Base-by-base conservation (phyloP, 2,329 filamentous ascomycete genomes). In the Apiospora marii region DNA sequence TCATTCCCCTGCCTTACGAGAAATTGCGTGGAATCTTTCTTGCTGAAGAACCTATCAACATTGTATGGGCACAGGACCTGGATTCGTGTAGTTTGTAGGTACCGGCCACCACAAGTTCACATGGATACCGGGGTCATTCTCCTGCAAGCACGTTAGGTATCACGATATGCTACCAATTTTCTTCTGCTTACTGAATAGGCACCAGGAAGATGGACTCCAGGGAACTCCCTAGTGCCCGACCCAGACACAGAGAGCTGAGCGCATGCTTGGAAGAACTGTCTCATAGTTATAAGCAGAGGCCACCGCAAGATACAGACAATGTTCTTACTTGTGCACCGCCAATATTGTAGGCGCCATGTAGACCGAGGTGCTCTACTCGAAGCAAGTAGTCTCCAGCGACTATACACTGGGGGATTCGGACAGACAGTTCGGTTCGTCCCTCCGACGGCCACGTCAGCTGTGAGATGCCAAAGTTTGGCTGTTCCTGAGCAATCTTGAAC, bases 401-500 rank as follows among this genome's bases (percentile, higher is more conserved):
- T n/a, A n/a, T n/a, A n/a, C n/a, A n/a, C n/a, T n/a, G n/a, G n/a
- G n/a, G n/a, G n/a, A n/a, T n/a, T n/a, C n/a, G n/a, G n/a, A n/a
- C n/a, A n/a, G n/a, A n/a, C n/a, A n/a, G n/a, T n/a, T n/a, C n/a
- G n/a, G n/a, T n/a, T n/a, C n/a, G n/a, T n/a, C n/a, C n/a, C n/a
- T n/a, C n/a, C n/a, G n/a, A n/a, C n/a, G n/a, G n/a, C n/a, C n/a
- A n/a, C n/a, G n/a, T n/a, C n/a, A n/a, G 70, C 24, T 71, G 70
- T 5, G 73, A 67, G 7, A 71, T 73, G 43, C 58, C 64, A 61
- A 79, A 75, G 49, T 76, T 77, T 7, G 78, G 78, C 24, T 74
- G 70, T 58, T 79, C 78, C 71, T 79, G 73, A 71, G 75, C 78
- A 68, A 80, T 80, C 79, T 81, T 81, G 73, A 80, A 80, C 77